phyloP scores from a whole-genome alignment of 139 green algal species.

The Chlamydomonas incerta region DNA sequence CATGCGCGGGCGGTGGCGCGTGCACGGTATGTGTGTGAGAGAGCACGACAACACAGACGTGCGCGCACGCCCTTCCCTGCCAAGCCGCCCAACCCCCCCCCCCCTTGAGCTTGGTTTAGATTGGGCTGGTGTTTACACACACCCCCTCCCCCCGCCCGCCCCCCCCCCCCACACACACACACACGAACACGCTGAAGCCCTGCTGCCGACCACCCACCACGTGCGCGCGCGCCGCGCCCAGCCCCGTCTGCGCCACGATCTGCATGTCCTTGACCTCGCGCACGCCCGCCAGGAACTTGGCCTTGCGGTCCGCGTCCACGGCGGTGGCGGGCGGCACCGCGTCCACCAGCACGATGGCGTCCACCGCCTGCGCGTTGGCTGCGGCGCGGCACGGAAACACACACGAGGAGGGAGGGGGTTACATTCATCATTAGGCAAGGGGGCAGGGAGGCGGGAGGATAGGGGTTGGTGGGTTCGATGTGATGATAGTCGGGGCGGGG shows the following conservation, averaged over 20 bases:
- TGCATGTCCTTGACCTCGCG: background rate
- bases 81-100: background rate
- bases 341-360: constrained; percentile 6
- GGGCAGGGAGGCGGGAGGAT: background rate
- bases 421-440: background rate
- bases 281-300: background rate
- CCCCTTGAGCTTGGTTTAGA: too few relatives aligned
- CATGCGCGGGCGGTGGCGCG: too few relatives aligned
- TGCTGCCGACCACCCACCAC: constrained; percentile 11
- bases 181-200: too few relatives aligned
- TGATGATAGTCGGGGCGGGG: background rate
- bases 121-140: too few relatives aligned
- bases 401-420: too few relatives aligned
- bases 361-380: background rate
- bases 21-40: background rate
- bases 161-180: background rate
- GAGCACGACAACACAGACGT: too few relatives aligned
- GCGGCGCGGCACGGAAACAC: too few relatives aligned
- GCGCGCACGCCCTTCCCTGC: background rate
- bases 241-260: background rate
- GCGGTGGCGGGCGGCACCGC: background rate
- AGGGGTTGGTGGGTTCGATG: too few relatives aligned
- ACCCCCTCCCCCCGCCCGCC: background rate
- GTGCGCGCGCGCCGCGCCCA: constrained; percentile 21
- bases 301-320: constrained; percentile 5